Percentiles rank a stretch among this genome's conserved stretches.
phyloP scores from a whole-genome alignment of 2,329 filamentous ascomycete genomes.

The Teratosphaeriaceae sp. region DNA sequence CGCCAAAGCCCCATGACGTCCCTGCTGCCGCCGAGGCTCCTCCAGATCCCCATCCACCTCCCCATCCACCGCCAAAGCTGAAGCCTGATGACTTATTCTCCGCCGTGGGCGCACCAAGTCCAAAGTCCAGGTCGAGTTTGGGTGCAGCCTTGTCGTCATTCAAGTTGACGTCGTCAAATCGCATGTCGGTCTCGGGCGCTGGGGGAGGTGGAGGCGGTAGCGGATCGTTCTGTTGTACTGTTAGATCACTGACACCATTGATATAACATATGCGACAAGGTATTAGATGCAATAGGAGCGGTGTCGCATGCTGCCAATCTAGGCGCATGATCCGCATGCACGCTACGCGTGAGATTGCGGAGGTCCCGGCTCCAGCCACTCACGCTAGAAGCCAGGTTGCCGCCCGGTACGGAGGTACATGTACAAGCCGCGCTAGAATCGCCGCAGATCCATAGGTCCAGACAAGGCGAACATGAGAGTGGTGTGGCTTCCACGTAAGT shows the following conservation, averaged over 20 bases:
- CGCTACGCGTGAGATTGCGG: constrained; percentile 25
- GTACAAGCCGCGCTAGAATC: too few species aligned
- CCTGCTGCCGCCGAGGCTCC: constrained; percentile 27
- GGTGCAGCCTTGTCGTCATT: constrained; percentile 38
- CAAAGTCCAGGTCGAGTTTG: constrained; percentile 43
- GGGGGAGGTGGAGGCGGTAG: constrained; percentile 12
- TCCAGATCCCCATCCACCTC: constrained; percentile 26
- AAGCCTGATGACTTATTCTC: constrained; percentile 26
- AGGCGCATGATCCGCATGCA: constrained; percentile 20
- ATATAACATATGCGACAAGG: background rate
- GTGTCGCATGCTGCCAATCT: constrained; percentile 5
- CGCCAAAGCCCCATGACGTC: constrained; percentile 30
- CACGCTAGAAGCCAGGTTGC: constrained; percentile 12
- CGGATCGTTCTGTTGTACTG: constrained; percentile 17
- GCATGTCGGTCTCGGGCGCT: constrained; percentile 29
- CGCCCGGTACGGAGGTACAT: constrained; percentile 7
- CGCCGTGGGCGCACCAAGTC: constrained; percentile 19
- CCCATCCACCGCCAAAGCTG: constrained; percentile 29
- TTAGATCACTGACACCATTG: constrained; percentile 2
- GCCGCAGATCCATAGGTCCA: too few species aligned
- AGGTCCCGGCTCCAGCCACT: constrained; percentile 20
- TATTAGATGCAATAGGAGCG: constrained; percentile 6
- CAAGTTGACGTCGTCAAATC: constrained; percentile 42
- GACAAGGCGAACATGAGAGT: too few species aligned
- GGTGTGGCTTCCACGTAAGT: too few species aligned